These are phyloP conservation scores for Cardiospermum halicacabum DNA, from an alignment of 345 rosid genomes.

Conservation along the genomic window DNA sequence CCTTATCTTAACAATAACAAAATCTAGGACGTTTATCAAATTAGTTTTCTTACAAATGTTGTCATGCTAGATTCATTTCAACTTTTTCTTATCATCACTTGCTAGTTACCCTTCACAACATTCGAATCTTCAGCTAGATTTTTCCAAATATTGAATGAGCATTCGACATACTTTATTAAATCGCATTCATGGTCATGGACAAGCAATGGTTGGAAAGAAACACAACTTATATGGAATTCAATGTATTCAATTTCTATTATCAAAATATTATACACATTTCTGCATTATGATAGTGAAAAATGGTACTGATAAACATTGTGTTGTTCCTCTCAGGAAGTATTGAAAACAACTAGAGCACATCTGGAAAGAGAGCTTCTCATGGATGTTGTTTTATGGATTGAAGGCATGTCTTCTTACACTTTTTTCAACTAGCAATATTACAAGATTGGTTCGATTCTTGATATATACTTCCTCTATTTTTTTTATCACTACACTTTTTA, in stretches of 20 bases:
- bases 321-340: slow-evolving; percentile 48
- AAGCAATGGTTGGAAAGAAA: slow-evolving; percentile 87
- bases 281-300: background rate
- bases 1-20: slow-evolving; percentile 44
- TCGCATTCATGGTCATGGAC: slow-evolving; percentile 86
- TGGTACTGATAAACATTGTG: background rate
- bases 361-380: slow-evolving; percentile 79
- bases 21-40: slow-evolving; percentile 69
- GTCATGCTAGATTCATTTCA: slow-evolving; percentile 49
- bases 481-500: too few species aligned
- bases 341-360: slow-evolving; percentile 70
- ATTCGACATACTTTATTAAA: slow-evolving; percentile 86
- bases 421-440: slow-evolving; percentile 44
- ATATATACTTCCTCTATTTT: slow-evolving; percentile 5
- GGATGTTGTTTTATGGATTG: slow-evolving; percentile 70
- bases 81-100: background rate
- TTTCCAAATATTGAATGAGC: slow-evolving; percentile 81
- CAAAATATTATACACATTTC: too few species aligned
- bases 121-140: background rate
- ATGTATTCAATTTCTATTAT: slow-evolving; percentile 20
- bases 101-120: background rate
- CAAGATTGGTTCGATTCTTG: background rate
- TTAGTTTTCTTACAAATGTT: slow-evolving; percentile 76
- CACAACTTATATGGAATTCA: slow-evolving; percentile 95
- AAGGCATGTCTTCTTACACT: slow-evolving; percentile 84